These are phyloP conservation scores for Linum usitatissimum DNA, from an alignment of 345 rosid genomes.

Conservation along the genomic window DNA sequence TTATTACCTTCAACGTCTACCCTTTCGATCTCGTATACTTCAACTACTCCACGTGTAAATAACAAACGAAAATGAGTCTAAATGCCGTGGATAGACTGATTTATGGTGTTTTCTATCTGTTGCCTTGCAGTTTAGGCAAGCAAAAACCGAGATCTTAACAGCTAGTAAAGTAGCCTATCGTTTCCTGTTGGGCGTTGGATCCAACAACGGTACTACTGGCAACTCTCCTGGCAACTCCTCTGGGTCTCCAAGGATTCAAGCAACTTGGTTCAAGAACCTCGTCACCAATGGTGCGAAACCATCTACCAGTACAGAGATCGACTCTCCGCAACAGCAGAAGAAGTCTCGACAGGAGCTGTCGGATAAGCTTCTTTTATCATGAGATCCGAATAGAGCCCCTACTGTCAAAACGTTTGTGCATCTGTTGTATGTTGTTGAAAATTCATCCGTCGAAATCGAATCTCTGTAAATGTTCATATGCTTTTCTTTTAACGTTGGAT, in stretches of 20 bases:
- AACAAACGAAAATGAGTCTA: background rate
- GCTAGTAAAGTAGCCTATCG: conserved; percentile 98
- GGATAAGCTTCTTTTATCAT: background rate
- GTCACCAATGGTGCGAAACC: conserved; percentile 55
- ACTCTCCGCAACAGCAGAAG: conserved; percentile 5
- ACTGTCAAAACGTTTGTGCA: background rate
- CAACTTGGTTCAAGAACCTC: conserved; percentile 72
- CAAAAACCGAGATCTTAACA: conserved; percentile 82
- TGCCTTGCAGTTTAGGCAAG: conserved; percentile 70
- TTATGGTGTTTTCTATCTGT: background rate
- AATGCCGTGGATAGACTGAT: background rate
- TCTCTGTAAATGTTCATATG: too few species aligned
- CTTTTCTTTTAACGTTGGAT: too few species aligned
- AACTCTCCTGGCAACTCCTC: conserved; percentile 50
- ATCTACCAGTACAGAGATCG: conserved; percentile 35
- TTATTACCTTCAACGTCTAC: background rate
- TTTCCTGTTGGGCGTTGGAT: conserved; percentile 52
- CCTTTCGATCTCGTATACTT: background rate
- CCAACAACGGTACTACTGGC: conserved; percentile 25
- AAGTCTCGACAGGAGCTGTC: background rate
- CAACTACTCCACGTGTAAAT: background rate
- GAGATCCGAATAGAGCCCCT: background rate
- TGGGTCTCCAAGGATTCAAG: conserved; percentile 52
- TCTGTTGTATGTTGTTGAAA: background rate
- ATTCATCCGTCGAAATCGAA: too few species aligned